phyloP scores from a whole-genome alignment of 2,329 filamentous ascomycete species.

The Apiospora kogelbergensis region DNA sequence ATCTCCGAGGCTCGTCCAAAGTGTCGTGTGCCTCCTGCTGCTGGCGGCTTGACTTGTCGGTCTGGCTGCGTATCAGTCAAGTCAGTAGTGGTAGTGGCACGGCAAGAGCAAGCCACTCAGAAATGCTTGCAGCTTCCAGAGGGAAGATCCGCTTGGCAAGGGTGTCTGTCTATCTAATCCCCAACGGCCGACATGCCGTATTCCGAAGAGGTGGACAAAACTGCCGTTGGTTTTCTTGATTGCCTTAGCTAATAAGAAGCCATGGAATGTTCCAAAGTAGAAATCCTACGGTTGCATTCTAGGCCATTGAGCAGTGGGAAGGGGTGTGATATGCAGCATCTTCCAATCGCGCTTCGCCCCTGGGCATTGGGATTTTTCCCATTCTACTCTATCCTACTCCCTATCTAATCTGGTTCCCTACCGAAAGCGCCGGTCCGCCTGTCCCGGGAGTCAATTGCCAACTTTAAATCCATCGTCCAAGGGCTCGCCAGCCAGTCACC shows the following conservation, averaged over 20 bases:
- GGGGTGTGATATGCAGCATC: background rate
- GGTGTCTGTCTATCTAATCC: too few relatives aligned
- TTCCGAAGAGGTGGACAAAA: background rate
- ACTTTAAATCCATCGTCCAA: conserved; percentile 1
- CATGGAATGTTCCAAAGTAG: background rate
- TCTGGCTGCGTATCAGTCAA: background rate
- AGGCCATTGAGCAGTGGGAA: background rate
- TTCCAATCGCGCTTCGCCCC: background rate
- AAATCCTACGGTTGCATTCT: background rate
- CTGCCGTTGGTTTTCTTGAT: background rate
- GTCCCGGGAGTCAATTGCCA: background rate
- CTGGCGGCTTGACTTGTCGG: background rate
- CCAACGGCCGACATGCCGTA: conserved; percentile 1
- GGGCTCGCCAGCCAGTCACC: background rate
- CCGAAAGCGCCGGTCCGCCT: conserved; percentile 4
- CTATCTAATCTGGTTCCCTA: background rate
- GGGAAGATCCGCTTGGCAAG: conserved; percentile 3
- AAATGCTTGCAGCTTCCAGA: background rate
- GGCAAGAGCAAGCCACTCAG: background rate
- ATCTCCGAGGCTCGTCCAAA: conserved; percentile 2
- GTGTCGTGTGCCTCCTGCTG: background rate
- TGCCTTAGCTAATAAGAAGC: background rate
- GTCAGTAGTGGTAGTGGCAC: background rate
- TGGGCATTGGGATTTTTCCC: background rate
- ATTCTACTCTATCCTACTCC: background rate